Evolutionary conservation across 129 eudicot species (phyloP), one percentile per base, ranked within the genome.

Genomic region (Ambrosia artemisiifolia): DNA sequence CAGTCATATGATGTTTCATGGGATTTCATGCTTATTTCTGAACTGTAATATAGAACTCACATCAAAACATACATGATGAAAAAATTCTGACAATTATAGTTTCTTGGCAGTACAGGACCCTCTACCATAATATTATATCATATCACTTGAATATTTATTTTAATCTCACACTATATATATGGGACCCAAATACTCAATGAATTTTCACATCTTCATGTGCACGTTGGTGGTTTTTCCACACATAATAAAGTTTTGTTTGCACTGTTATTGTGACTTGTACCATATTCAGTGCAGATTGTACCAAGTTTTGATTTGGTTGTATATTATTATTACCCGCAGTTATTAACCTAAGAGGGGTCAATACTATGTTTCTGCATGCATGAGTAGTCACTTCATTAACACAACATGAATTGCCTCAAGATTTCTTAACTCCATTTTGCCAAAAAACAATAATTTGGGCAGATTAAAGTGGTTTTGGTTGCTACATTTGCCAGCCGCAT

Each of bases 351-450:
- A 12, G 65, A 32, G 75, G 67, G 74, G 80, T 76, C 80, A 33
- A 69, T 76, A 76, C 80, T 68, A 59, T 57, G 74, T 43, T 76
- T 57, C 38, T 76, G 69, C 75, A 67, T 47, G 74, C 63, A 18
- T 76, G 80, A 57, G 63, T 14, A 12, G 53, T 76, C 69, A 11
- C 61, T 43, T 67, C 61, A 55, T 55, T 75, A 67, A 65, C 54
- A 56, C 68, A 11, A 38, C 47, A 40, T 4, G 63, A 38, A 16
- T 75, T 56, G 67, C 68, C 68, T 67, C 19, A 28, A 32, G 46
- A 32, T 63, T 34, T 44, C 69, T 38, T 16, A 69, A 69, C 66
- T 48, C n/a, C 30, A 43, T 11, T 53, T 72, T 44, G 2, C 68
- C 57, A 24, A 43, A 32, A 67, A 30, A 30, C 72, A 67, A 16